phyloP scores from a whole-genome alignment of 768 basidiomycete species.

The Kwoniella dejecticola region DNA sequence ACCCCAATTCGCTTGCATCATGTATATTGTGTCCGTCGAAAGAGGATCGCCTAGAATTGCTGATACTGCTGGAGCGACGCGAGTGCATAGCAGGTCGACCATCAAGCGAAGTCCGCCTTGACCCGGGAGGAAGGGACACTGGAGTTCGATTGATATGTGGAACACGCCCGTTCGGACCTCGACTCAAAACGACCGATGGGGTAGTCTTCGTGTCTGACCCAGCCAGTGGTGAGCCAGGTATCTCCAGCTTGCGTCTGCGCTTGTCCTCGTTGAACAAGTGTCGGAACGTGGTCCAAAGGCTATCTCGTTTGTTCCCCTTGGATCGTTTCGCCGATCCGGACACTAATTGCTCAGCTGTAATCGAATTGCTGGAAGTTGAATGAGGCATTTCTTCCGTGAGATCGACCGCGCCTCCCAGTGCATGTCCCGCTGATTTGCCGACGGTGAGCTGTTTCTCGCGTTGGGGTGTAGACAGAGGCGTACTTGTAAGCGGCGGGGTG shows the following conservation, averaged over 20 bases:
- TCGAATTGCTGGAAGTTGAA: neutral
- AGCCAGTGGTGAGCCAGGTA: conserved; percentile 15
- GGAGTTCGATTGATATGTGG: conserved; percentile 36
- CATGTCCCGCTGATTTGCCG: neutral
- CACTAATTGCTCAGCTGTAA: conserved; percentile 15
- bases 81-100: conserved; percentile 74
- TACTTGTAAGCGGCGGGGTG: conserved; percentile 53
- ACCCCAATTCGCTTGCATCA: conserved; percentile 61
- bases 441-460: conserved; percentile 7
- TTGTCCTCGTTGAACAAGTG: conserved; percentile 88
- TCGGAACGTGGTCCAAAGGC: conserved; percentile 79
- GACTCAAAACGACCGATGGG: conserved; percentile 35
- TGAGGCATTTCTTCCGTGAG: conserved; percentile 4
- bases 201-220: conserved; percentile 14
- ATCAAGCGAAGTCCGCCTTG: conserved; percentile 54
- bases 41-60: conserved; percentile 71
- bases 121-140: conserved; percentile 22
- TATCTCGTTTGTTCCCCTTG: conserved; percentile 67
- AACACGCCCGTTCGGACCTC: conserved; percentile 37
- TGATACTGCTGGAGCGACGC: conserved; percentile 85
- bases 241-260: conserved; percentile 72
- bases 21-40: conserved; percentile 61
- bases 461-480: conserved; percentile 63
- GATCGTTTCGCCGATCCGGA: conserved; percentile 1
- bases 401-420: conserved; percentile 2